Base-by-base conservation (phyloP, 139 green algal genomes). In the Coelastrella sp. region DNA sequence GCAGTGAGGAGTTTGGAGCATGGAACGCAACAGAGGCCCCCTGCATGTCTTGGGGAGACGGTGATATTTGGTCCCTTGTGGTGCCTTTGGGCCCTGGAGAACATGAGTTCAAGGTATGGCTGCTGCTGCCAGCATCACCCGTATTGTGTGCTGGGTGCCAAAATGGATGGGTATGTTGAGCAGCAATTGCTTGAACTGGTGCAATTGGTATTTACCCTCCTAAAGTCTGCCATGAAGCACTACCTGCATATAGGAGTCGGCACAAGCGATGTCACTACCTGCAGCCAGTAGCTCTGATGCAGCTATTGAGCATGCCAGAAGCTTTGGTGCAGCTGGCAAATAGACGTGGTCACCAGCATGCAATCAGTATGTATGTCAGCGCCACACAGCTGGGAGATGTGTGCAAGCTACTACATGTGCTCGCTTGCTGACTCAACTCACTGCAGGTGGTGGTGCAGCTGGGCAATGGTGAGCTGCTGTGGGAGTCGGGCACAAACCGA, bases 51-150 rank as follows among this genome's bases (percentile, higher is more conserved):
- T 84, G 78, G 78, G 41, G 62, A 5, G 78, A 84, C 27, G 78
- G 62, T 11, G 78, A 84, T 48, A 35, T 84, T 4, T 84, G 78
- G 78, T 63, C 59, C 0, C 60, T 75, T 0, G 41, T 84, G 23
- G 17, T 40, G 40, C 78, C 60, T 25, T 21, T 84, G 17, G 9
- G 51, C 32, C 9, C 78, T 48, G 78, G 78, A 45, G 53, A 84
- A 53, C 60, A 84, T 48, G 78, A 84, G 60, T 84, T 84, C 78
- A 84, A 84, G 60, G 78, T 63, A 43, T 25, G 60, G n/a, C 11
- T 23, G 45, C 11, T 57, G 11, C 45, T 57, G 45, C 45, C 45
- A 57, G 45, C 45, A 57, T 57, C 1, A 2, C 11, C 15, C 15
- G 45, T 57, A 57, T 23, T 9, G 48, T 57, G 48, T 57, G 48